Evolutionary conservation across 2,329 filamentous ascomycete genomes (phyloP).

Genomic region (Nemania abortiva): DNA sequence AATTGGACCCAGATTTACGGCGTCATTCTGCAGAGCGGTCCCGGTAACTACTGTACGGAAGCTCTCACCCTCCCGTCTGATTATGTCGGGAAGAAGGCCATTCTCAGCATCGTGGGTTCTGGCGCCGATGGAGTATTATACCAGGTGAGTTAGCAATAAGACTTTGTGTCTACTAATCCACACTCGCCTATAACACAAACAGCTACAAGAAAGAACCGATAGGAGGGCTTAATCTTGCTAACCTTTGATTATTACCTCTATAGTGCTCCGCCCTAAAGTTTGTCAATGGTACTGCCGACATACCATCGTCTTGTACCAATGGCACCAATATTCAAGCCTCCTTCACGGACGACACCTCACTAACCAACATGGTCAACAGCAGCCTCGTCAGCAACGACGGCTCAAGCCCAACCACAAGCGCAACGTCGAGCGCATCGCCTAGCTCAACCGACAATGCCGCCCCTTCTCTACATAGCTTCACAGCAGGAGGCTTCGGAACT

Average conservation of each 20-base stretch:
- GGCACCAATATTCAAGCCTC: slow-evolving; percentile 50
- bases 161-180: too few species aligned
- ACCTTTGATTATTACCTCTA: background rate
- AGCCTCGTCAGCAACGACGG: slow-evolving; percentile 31
- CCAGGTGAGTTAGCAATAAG: slow-evolving; percentile 58
- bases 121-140: slow-evolving; percentile 69
- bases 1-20: slow-evolving; percentile 69
- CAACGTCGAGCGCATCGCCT: slow-evolving; percentile 25
- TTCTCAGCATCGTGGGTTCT: slow-evolving; percentile 64
- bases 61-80: slow-evolving; percentile 60
- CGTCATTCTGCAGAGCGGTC: slow-evolving; percentile 65
- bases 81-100: slow-evolving; percentile 67
- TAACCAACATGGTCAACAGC: slow-evolving; percentile 50
- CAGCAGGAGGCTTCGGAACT: slow-evolving; percentile 34
- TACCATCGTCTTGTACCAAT: slow-evolving; percentile 55
- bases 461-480: slow-evolving; percentile 37
- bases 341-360: slow-evolving; percentile 49
- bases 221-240: background rate
- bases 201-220: background rate
- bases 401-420: background rate
- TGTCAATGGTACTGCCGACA: slow-evolving; percentile 56
- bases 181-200: too few species aligned
- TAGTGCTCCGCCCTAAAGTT: slow-evolving; percentile 69
- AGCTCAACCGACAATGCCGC: slow-evolving; percentile 40
- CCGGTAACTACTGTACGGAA: slow-evolving; percentile 67